These are phyloP conservation scores for Triticum monococcum DNA, from an alignment of 176 grass and related monocot genomes.

Conservation along the genomic window DNA sequence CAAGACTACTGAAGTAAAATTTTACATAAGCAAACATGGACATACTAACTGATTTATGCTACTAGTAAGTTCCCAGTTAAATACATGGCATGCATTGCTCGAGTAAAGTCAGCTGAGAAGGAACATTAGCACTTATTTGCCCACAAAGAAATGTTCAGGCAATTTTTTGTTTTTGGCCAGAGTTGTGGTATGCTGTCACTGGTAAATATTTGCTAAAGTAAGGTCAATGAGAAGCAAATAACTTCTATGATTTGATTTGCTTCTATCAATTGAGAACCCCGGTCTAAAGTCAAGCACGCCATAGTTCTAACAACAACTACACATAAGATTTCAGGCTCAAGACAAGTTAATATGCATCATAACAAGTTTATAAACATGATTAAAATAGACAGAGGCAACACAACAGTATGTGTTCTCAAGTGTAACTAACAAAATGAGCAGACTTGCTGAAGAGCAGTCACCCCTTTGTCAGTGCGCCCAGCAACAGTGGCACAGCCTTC, in stretches of 20 bases:
- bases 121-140: not conserved
- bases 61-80: slow-evolving; percentile 6
- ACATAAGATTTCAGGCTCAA: not conserved
- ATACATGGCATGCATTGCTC: not conserved
- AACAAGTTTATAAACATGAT: not conserved
- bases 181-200: not conserved
- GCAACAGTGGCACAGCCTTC: slow-evolving; percentile 82
- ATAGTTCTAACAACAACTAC: not conserved
- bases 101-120: not conserved
- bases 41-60: not conserved
- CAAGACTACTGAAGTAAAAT: not conserved
- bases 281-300: no score
- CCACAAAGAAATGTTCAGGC: not conserved
- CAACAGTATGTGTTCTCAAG: slow-evolving; percentile 25
- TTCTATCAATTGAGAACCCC: not conserved
- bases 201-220: not conserved
- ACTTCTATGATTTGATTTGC: not conserved
- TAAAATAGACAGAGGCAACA: not conserved
- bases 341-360: slow-evolving; percentile 5
- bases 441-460: slow-evolving; percentile 98
- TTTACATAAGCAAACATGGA: not conserved
- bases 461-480: slow-evolving; percentile 96
- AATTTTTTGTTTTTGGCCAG: not conserved
- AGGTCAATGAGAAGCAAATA: not conserved
- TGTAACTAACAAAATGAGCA: slow-evolving; percentile 99